Percentiles rank a stretch among this genome's conserved stretches.
Evolutionary conservation across 2,329 filamentous ascomycete species (phyloP).

Genomic region (Gnomoniopsis sp.): DNA sequence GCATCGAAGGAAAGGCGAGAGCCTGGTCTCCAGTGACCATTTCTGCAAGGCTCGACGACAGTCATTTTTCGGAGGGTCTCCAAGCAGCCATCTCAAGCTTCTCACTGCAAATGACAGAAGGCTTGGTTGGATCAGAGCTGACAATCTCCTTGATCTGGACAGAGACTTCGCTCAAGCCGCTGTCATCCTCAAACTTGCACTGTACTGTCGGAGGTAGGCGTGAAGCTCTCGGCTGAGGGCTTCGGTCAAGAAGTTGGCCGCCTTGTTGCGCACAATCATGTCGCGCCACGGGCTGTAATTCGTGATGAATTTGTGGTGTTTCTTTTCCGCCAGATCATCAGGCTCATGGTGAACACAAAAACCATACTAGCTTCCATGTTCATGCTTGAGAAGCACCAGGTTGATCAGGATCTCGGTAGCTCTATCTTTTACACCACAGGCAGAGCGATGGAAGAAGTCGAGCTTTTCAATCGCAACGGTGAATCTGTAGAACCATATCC

Average conservation of each 20-base stretch:
- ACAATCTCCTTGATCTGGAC: neutral
- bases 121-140: neutral
- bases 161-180: neutral
- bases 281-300: neutral
- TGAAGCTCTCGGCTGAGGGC: neutral
- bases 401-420: neutral
- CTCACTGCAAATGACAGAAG: neutral
- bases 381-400: neutral
- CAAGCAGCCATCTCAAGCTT: neutral
- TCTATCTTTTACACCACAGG: neutral
- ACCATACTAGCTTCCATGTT: neutral
- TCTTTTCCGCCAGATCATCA: neutral
- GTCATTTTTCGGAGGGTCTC: neutral
- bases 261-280: neutral
- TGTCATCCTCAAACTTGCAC: neutral
- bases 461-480: neutral
- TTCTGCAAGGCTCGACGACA: neutral
- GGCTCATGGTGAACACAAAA: neutral
- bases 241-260: neutral
- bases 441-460: neutral
- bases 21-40: neutral
- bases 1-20: neutral
- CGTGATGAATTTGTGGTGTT: neutral
- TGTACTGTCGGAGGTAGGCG: neutral
- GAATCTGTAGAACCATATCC: neutral